Base-by-base conservation (phyloP, 2,329 filamentous ascomycete genomes). In the Blumeria hordei region DNA sequence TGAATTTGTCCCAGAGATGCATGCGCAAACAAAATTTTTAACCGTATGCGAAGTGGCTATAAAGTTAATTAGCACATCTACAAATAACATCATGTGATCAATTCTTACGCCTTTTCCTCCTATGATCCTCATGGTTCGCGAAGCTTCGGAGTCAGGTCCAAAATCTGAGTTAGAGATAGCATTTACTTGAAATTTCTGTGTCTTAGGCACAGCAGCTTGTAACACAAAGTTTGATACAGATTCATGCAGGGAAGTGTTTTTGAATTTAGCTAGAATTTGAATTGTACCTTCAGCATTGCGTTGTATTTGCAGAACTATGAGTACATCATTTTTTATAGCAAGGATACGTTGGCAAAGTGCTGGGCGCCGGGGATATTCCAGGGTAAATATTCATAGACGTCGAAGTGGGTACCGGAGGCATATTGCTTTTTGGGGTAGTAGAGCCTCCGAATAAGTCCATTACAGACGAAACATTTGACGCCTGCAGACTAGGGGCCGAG, bases 191-290 rank as follows among this genome's bases (percentile, higher is more conserved):
- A 98, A 70, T 67, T 92, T 94, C 69, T 98, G 92, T 47, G 85
- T 87, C 70, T 96, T 98, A 8, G 92, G 92, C 55, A 98, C 92
- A 0, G 92, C 92, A 45, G 90, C 92, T 67, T 98, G 92, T 60
- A 98, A 68, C 32, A 85, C 86, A 34, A 96, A 85, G 49, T 76
- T 78, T 14, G 80, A 80, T 52, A 96, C 72, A 12, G 72, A 70
- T 12, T 74, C 74, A 34, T 82, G 78, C 56, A 74, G 73, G 12
- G 81, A 83, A 0, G 70, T 76, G 67, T 96, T 96, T 41, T 77
- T 78, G 73, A 98, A 98, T 8, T 81, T 80, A 14, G 88, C 88
- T 53, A 82, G 73, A 6, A 94, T 81, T 65, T 94, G 88, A 18
- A 94, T 81, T 8, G 78, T 78, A 49, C 81, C 80, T 64, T 86